Conservation (phyloP, 2,329 filamentous ascomycete genomes). For the Chaetothyriales sp. region DNA sequence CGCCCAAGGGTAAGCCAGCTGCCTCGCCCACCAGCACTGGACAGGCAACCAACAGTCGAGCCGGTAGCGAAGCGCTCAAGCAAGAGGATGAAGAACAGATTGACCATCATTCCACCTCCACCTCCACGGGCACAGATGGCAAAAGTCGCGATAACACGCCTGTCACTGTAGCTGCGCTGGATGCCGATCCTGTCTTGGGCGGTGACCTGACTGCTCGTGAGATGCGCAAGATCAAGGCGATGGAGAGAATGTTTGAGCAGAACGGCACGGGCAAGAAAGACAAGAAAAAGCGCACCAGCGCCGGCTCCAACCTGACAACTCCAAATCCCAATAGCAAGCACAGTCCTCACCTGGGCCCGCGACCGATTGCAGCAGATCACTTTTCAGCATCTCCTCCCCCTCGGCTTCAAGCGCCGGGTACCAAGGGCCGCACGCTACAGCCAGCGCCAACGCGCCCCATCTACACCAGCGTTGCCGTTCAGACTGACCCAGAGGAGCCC, state of each 20-base stretch:
- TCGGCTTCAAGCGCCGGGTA: constrained; percentile 13
- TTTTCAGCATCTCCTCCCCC: constrained; percentile 24
- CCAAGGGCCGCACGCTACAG: constrained; percentile 9
- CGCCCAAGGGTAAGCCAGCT: constrained; percentile 29
- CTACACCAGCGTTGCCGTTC: constrained; percentile 29
- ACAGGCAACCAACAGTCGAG: constrained; percentile 41
- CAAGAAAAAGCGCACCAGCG: constrained; percentile 43
- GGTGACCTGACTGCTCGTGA: constrained; percentile 46
- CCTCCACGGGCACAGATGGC: constrained; percentile 40
- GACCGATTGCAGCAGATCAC: not conserved
- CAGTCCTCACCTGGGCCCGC: not conserved
- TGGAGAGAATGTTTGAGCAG: constrained; percentile 45
- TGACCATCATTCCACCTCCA: constrained; percentile 42
- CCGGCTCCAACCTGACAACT: constrained; percentile 38
- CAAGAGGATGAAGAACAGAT: constrained; percentile 40
- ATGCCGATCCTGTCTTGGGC: constrained; percentile 26
- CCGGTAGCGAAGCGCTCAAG: constrained; percentile 42
- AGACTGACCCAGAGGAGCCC: constrained; percentile 30
- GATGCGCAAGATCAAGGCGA: constrained; percentile 47
- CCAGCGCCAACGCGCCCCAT: constrained; percentile 17
- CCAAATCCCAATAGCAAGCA: constrained; percentile 26
- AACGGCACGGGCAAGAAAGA: constrained; percentile 33
- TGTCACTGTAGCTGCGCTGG: constrained; percentile 32
- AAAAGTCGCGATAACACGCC: constrained; percentile 48
- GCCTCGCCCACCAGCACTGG: constrained; percentile 41